Evolutionary conservation across 257 asterid genomes (phyloP).

Genomic region (Petunia axillaris): DNA sequence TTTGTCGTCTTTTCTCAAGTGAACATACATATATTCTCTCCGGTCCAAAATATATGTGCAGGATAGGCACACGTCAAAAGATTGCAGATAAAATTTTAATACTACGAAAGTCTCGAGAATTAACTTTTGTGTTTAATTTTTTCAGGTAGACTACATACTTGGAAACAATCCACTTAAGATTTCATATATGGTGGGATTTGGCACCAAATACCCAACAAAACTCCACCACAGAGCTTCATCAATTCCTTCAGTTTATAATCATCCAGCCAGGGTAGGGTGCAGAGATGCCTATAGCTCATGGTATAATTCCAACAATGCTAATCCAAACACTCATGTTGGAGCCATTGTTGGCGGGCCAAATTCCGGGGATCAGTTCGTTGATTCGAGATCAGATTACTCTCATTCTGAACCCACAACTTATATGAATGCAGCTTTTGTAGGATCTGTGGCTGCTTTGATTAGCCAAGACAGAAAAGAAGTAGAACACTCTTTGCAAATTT

Average conservation of each 20-base stretch:
- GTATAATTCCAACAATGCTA: slow-evolving; percentile 48
- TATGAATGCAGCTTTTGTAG: slow-evolving; percentile 78
- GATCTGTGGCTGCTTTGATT: slow-evolving; percentile 55
- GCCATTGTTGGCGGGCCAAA: slow-evolving; percentile 82
- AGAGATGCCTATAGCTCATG: slow-evolving; percentile 45
- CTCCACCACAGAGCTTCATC: slow-evolving; percentile 86
- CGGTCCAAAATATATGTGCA: too few relatives aligned
- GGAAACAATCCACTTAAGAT: slow-evolving; percentile 67
- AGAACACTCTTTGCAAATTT: not conserved
- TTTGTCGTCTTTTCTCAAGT: not conserved
- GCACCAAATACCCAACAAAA: slow-evolving; percentile 54
- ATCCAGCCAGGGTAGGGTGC: slow-evolving; percentile 55
- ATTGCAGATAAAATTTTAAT: too few relatives aligned
- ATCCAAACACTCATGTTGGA: slow-evolving; percentile 73
- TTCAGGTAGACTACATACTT: slow-evolving; percentile 68
- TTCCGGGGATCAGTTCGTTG: slow-evolving; percentile 53
- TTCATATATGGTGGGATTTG: slow-evolving; percentile 71
- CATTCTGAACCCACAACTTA: slow-evolving; percentile 73
- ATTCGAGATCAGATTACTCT: slow-evolving; percentile 58
- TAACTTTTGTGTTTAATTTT: not conserved
- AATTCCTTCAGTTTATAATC: slow-evolving; percentile 55
- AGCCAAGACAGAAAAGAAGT: slow-evolving; percentile 27
- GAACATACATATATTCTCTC: not conserved
- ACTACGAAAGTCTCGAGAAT: too few relatives aligned
- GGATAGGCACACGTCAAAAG: too few relatives aligned